Evolutionary conservation across 306 rosid species (phyloP), one percentile per base, ranked within the genome.

Genomic region (Fragaria vesca): DNA sequence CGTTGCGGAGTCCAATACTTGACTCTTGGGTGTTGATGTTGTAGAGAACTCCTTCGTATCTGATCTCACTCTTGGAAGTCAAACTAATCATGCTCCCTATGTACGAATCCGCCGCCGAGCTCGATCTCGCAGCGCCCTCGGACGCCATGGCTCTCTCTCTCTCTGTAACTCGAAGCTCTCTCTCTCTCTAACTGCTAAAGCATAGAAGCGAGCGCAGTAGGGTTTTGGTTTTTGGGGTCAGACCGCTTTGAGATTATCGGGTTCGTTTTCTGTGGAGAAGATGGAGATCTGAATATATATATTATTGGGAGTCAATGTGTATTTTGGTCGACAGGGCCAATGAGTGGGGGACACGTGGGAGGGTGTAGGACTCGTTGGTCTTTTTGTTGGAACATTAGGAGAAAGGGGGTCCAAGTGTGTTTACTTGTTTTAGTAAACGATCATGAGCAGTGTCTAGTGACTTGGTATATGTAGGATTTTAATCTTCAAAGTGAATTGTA

Each of bases 41-140:
- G 82, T 86, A 87, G 2, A 92, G 89, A 34, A 87, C 77, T 52
- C 97, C 97, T 72, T 92, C 96, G 65, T 92, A 92, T 86, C 96
- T 84, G 78, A 92, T 92, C 85, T 92, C 97, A 69, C 95, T 90
- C 87, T 87, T 90, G 1, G 97, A 92, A 24, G 93, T 92, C 84
- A 90, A 81, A 83, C 97, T 90, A 12, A 92, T 92, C 91, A 90
- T 87, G 84, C 95, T 79, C 11, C 96, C 97, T 26, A 88, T 72
- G 79, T 88, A 92, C 20, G 97, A 87, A 87, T 92, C 97, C 26
- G 96, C 96, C 15, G 92, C 83, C 8, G 97, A 88, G 78, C 81
- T 84, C 61, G 97, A 86, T 77, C 91, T 86, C 68, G 91, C 67
- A 80, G 78, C 86, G 62, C 52, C 79, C 12, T 91, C 97, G 18